A percentile compares a stretch with the other conserved stretches of the same genome.
phyloP scores from a whole-genome alignment of 1,284 basidiomycete genomes.

The Wallemia hederae region DNA sequence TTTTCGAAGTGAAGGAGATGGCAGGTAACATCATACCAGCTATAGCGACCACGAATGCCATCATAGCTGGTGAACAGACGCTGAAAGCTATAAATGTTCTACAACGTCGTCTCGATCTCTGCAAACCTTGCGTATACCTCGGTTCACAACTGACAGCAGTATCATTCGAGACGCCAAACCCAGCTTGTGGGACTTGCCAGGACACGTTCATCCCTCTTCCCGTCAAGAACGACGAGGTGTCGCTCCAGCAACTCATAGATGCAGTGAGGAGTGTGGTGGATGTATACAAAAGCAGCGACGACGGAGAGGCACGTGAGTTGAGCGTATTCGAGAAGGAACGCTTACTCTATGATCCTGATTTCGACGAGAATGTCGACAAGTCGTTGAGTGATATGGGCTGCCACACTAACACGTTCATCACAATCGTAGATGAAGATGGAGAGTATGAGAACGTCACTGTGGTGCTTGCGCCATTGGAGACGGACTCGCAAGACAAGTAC shows the following conservation, averaged over 20 bases:
- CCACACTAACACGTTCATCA: constrained; percentile 45
- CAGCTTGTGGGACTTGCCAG: constrained; percentile 50
- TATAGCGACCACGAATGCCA: constrained; percentile 94
- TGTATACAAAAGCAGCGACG: too few species aligned
- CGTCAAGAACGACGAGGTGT: constrained; percentile 35
- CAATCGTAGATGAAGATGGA: constrained; percentile 65
- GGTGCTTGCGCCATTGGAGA: constrained; percentile 10
- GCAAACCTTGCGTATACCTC: constrained; percentile 16
- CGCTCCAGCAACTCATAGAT: constrained; percentile 39
- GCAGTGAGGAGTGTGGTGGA: constrained; percentile 18
- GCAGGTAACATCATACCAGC: constrained; percentile 98
- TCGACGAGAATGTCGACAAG: constrained; percentile 48
- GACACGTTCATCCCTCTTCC: constrained; percentile 49
- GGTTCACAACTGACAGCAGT: constrained; percentile 39
- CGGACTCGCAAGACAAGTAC: neutral
- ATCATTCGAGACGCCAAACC: constrained; percentile 33
- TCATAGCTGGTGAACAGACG: constrained; percentile 78
- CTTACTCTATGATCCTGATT: constrained; percentile 58
- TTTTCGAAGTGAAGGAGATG: constrained; percentile 98
- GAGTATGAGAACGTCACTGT: constrained; percentile 40
- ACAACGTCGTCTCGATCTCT: constrained; percentile 11
- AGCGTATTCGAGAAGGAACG: constrained; percentile 59
- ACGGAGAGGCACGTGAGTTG: constrained; percentile 27
- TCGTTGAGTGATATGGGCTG: constrained; percentile 43
- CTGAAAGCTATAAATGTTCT: constrained; percentile 68